Conservation (phyloP, 495 filamentous ascomycete genomes). For the Tuber brumale region DNA sequence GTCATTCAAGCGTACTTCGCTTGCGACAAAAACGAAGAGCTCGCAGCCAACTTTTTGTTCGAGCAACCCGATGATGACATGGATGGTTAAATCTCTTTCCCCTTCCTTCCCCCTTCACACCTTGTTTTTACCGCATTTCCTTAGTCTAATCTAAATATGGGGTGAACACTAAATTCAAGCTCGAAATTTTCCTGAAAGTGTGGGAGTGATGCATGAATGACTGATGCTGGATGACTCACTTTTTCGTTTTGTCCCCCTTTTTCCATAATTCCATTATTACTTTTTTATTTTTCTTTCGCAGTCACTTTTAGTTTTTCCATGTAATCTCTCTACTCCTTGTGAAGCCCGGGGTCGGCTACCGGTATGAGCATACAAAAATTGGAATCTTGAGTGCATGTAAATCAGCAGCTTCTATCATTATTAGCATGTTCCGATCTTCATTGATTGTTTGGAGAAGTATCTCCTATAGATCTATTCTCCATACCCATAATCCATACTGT, state of each 20-base stretch:
- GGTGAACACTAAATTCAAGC: background rate
- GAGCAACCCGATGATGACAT: conserved; percentile 83
- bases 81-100: conserved; percentile 26
- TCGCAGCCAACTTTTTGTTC: conserved; percentile 95
- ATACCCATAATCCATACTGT: background rate
- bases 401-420: background rate
- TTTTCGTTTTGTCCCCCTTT: background rate
- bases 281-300: background rate
- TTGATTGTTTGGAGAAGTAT: background rate
- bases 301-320: background rate
- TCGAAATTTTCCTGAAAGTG: background rate
- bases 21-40: conserved; percentile 97
- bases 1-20: conserved; percentile 99
- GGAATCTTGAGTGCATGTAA: conserved; percentile 5
- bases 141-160: background rate
- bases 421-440: background rate
- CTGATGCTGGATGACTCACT: background rate
- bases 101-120: background rate
- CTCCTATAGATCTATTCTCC: background rate
- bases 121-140: conserved; percentile 1
- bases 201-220: conserved; percentile 6
- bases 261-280: background rate
- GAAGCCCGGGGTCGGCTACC: background rate
- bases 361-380: conserved; percentile 4
- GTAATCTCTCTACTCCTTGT: background rate